Evolutionary conservation across 2,329 filamentous ascomycete genomes (phyloP).

Genomic region (Arthrinium puccinioides): DNA sequence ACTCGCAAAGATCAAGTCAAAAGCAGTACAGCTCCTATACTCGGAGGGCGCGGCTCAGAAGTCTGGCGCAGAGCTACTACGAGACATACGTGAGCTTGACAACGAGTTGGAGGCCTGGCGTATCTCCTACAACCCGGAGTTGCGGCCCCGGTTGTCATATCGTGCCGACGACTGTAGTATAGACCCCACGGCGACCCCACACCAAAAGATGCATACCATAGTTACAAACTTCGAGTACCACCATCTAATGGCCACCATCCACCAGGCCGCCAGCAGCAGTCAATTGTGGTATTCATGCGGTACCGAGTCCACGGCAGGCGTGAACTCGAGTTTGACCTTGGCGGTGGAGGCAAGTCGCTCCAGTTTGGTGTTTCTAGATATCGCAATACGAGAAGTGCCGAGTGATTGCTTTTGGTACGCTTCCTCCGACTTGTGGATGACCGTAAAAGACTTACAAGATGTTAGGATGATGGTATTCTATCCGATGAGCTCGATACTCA

Average conservation of each 20-base stretch:
- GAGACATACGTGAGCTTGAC: conserved; percentile 48
- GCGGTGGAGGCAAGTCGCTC: conserved; percentile 49
- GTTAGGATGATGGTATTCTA: conserved; percentile 49
- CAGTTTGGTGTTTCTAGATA: conserved; percentile 39
- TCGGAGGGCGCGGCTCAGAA: conserved; percentile 39
- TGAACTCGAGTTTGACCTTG: conserved; percentile 44
- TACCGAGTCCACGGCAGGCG: conserved; percentile 32
- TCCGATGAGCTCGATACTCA: conserved; percentile 45
- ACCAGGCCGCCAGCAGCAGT: no score
- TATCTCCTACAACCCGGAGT: conserved; percentile 33
- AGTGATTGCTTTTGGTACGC: conserved; percentile 43
- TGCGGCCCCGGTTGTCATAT: conserved; percentile 38
- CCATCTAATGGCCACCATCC: conserved; percentile 46
- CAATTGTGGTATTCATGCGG: no score
- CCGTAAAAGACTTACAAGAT: conserved; percentile 11
- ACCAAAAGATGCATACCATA: conserved; percentile 38
- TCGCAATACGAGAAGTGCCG: conserved; percentile 32
- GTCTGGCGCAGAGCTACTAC: conserved; percentile 45
- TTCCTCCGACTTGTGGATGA: background rate
- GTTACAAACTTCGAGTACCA: conserved; percentile 48
- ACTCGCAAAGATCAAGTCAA: conserved; percentile 44
- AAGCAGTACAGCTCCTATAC: conserved; percentile 39
- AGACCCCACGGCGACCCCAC: conserved; percentile 6
- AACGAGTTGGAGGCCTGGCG: conserved; percentile 50
- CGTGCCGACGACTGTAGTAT: conserved; percentile 16